These are phyloP conservation scores for Evansstolkia leycettana DNA, from an alignment of 495 filamentous ascomycete genomes.

Conservation along the genomic window DNA sequence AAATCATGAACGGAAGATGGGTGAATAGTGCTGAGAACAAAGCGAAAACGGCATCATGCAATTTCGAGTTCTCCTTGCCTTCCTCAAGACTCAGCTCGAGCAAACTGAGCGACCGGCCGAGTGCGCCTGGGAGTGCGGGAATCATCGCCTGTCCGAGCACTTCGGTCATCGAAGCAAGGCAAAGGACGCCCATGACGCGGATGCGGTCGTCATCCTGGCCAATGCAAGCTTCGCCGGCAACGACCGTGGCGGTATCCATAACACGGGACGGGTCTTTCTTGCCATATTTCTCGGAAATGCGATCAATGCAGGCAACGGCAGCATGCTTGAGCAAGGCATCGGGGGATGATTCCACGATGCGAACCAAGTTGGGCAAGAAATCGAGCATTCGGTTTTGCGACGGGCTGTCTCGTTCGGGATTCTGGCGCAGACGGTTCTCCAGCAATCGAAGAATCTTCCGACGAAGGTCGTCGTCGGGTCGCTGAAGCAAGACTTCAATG, in stretches of 20 bases:
- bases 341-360: slow-evolving; percentile 56
- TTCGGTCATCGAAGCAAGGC: slow-evolving; percentile 75
- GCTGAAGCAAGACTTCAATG: slow-evolving; percentile 62
- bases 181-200: slow-evolving; percentile 71
- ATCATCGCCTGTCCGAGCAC: slow-evolving; percentile 77
- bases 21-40: slow-evolving; percentile 68
- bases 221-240: slow-evolving; percentile 65
- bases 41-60: slow-evolving; percentile 73
- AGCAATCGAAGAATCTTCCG: slow-evolving; percentile 71
- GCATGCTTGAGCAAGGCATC: slow-evolving; percentile 65
- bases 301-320: slow-evolving; percentile 76
- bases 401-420: slow-evolving; percentile 48
- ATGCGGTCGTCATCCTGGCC: slow-evolving; percentile 59
- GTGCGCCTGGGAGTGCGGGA: slow-evolving; percentile 62
- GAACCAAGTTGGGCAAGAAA: slow-evolving; percentile 65
- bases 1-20: slow-evolving; percentile 77
- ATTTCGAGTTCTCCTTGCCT: slow-evolving; percentile 38
- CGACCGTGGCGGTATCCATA: slow-evolving; percentile 50
- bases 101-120: slow-evolving; percentile 56
- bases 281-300: slow-evolving; percentile 82
- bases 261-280: slow-evolving; percentile 67
- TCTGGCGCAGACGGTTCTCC: slow-evolving; percentile 57
- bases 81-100: slow-evolving; percentile 47
- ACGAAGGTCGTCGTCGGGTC: slow-evolving; percentile 56
- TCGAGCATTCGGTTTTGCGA: slow-evolving; percentile 59